Evolutionary conservation across 768 basidiomycete genomes (phyloP), one percentile per base, ranked within the genome.

Genomic region (Cubamyces lactineus): DNA sequence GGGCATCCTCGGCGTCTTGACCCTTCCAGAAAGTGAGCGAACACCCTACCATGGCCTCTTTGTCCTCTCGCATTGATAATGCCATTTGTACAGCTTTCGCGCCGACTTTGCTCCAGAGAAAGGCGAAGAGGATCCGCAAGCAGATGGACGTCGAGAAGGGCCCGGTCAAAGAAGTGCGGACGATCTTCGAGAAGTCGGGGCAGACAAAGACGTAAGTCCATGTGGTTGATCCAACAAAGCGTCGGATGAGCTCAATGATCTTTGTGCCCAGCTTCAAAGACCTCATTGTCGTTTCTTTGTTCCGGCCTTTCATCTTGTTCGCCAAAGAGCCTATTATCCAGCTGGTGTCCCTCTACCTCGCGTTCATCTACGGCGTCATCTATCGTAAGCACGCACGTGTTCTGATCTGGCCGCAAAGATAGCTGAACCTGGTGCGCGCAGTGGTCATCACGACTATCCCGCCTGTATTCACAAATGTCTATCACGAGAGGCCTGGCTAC

Each of bases 391-490:
- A 47, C 21, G 41, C 34, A 26, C 7, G 7, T 7, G 28, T 28
- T 28, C 28, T n/a, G n/a, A n/a, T n/a, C n/a, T n/a, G n/a, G n/a
- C n/a, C n/a, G n/a, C n/a, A n/a, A 28, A 3, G 28, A 28, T 28
- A 49, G 47, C 28, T 46, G 28, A 5, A 15, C 12, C 42, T 38
- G 3, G 12, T 28, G 5, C 26, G 11, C 16, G 1, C 57, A 91
- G 88, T 90, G 23, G 86, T 87, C 69, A 73, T 91, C 34, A 87
- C 87, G 1, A 87, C 82, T 0, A 82, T 91, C 28, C 84, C 89
- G 0, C 64, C 72, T 0, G 87, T 89, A 46, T 91, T 85, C 65
- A 71, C 77, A 53, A 73, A 75, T 3, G 71, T 79, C 0, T 93
- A 92, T 67, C 72, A 79, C 40, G 73, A 89, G 69, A 62, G 69